These are phyloP conservation scores for Aspergillus indologenus DNA, from an alignment of 495 filamentous ascomycete genomes.

Conservation along the genomic window DNA sequence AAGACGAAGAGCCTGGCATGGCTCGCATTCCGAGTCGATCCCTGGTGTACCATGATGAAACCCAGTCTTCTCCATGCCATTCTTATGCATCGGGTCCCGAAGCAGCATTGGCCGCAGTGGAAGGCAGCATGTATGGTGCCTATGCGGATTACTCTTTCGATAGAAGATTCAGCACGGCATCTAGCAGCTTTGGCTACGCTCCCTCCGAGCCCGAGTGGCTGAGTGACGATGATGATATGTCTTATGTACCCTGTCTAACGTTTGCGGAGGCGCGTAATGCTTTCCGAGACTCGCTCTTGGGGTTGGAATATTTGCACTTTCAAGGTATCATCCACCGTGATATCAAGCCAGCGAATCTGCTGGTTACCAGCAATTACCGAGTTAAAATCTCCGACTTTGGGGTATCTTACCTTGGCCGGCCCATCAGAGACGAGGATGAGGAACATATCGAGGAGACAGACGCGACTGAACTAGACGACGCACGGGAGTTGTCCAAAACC, in stretches of 20 bases:
- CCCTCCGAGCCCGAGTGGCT: slow-evolving; percentile 56
- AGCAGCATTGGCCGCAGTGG: slow-evolving; percentile 54
- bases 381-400: slow-evolving; percentile 99
- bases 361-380: slow-evolving; percentile 78
- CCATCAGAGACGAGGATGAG: slow-evolving; percentile 71
- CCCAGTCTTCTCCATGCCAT: slow-evolving; percentile 39
- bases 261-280: slow-evolving; percentile 78
- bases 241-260: slow-evolving; percentile 87
- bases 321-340: slow-evolving; percentile 97
- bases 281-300: slow-evolving; percentile 90
- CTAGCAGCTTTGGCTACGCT: slow-evolving; percentile 49
- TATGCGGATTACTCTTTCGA: slow-evolving; percentile 57
- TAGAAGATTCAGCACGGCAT: slow-evolving; percentile 45
- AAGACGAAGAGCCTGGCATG: slow-evolving; percentile 44
- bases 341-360: slow-evolving; percentile 97
- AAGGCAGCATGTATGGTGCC: slow-evolving; percentile 72
- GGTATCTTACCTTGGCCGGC: slow-evolving; percentile 90
- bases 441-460: slow-evolving; percentile 82
- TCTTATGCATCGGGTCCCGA: slow-evolving; percentile 46
- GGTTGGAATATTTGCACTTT: slow-evolving; percentile 93
- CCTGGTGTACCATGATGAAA: slow-evolving; percentile 27
- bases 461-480: slow-evolving; percentile 79
- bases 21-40: slow-evolving; percentile 37
- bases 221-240: slow-evolving; percentile 69
- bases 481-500: slow-evolving; percentile 92